phyloP scores from a whole-genome alignment of 2,329 filamentous ascomycete species.

The Madurella mycetomatis region DNA sequence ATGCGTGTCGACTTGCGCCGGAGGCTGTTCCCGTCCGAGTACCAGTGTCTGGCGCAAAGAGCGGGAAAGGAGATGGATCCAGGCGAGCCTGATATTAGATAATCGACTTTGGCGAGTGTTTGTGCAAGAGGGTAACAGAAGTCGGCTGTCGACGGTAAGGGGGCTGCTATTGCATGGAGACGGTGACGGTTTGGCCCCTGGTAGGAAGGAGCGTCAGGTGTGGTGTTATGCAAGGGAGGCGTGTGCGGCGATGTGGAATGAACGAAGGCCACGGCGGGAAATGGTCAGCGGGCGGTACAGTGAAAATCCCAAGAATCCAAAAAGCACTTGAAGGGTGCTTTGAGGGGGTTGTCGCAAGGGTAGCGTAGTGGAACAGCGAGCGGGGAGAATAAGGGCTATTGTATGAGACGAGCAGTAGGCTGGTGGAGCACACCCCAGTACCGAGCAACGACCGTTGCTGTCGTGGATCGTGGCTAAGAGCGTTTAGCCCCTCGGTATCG shows the following conservation, averaged over 20 bases:
- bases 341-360: conserved; percentile 7
- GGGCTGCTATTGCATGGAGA: conserved; percentile 25
- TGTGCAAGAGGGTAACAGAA: conserved; percentile 17
- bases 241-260: conserved; percentile 16
- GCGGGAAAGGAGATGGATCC: not conserved
- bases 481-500: conserved; percentile 17
- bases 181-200: conserved; percentile 11
- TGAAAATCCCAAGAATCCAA: conserved; percentile 8
- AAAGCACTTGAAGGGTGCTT: conserved; percentile 1
- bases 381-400: conserved; percentile 14
- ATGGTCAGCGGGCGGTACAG: conserved; percentile 10
- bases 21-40: conserved; percentile 8
- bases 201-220: conserved; percentile 12
- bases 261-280: conserved; percentile 1
- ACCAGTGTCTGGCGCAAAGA: conserved; percentile 10
- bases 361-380: conserved; percentile 16
- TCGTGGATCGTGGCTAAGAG: conserved; percentile 14
- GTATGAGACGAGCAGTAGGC: conserved; percentile 19
- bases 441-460: conserved; percentile 20
- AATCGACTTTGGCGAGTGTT: conserved; percentile 10
- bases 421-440: conserved; percentile 22
- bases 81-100: not conserved
- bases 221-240: conserved; percentile 14
- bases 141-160: conserved; percentile 15
- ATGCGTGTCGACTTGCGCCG: conserved; percentile 3